These are phyloP conservation scores for Yamadazyma sp. DNA, from an alignment of 805 yeast species.

Conservation along the genomic window DNA sequence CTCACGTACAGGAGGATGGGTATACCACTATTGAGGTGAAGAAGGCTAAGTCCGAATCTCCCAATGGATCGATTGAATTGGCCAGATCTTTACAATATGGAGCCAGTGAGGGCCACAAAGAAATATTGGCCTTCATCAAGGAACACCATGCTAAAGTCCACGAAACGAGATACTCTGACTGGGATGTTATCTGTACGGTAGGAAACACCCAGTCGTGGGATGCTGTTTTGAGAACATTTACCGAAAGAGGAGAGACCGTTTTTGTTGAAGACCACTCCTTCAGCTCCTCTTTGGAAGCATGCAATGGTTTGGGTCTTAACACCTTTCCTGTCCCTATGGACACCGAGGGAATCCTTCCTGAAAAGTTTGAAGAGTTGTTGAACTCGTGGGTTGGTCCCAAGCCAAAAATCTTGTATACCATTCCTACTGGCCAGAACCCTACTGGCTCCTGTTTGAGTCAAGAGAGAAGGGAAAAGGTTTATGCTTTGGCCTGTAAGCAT, in stretches of 20 bases:
- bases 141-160: slow-evolving; percentile 68
- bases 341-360: slow-evolving; percentile 74
- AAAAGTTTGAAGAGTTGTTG: slow-evolving; percentile 58
- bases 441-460: slow-evolving; percentile 81
- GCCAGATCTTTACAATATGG: slow-evolving; percentile 93
- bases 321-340: slow-evolving; percentile 79
- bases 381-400: slow-evolving; percentile 70
- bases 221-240: slow-evolving; percentile 72
- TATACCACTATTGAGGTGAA: slow-evolving; percentile 40
- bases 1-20: slow-evolving; percentile 47
- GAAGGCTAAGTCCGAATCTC: slow-evolving; percentile 29
- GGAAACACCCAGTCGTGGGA: slow-evolving; percentile 96
- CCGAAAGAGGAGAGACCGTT: slow-evolving; percentile 77
- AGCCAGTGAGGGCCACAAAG: slow-evolving; percentile 75
- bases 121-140: slow-evolving; percentile 61
- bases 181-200: slow-evolving; percentile 69
- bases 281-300: slow-evolving; percentile 82
- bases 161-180: slow-evolving; percentile 50
- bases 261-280: slow-evolving; percentile 81
- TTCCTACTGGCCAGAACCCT: slow-evolving; percentile 97
- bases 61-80: slow-evolving; percentile 60
- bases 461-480: slow-evolving; percentile 77
- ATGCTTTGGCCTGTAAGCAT: slow-evolving; percentile 76
- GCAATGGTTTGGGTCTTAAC: slow-evolving; percentile 66
- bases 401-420: slow-evolving; percentile 87